phyloP scores from a whole-genome alignment of 2,329 filamentous ascomycete genomes.

The Diaporthe caulivora region DNA sequence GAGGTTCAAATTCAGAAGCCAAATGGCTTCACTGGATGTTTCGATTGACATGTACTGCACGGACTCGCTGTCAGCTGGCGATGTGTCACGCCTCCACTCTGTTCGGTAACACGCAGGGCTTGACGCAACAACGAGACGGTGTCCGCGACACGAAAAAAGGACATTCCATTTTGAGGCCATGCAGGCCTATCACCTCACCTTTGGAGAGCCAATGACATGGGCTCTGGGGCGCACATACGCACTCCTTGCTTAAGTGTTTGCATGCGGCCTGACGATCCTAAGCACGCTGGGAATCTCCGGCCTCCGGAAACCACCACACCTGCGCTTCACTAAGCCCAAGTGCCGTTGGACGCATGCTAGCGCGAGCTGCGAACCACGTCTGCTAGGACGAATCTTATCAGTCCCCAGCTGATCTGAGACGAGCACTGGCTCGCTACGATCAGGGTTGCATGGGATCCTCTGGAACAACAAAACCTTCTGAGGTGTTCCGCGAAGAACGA shows the following conservation, averaged over 20 bases:
- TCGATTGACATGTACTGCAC: slow-evolving; percentile 11
- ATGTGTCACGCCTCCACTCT: not conserved
- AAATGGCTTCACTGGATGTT: not conserved
- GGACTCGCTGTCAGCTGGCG: slow-evolving; percentile 20
- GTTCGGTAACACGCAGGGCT: slow-evolving; percentile 1
- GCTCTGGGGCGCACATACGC: not conserved
- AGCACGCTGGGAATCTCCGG: slow-evolving; percentile 21
- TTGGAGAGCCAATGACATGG: slow-evolving; percentile 31
- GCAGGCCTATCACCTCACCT: slow-evolving; percentile 34
- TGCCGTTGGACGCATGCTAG: slow-evolving; percentile 22
- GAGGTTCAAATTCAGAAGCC: not conserved
- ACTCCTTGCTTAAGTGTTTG: slow-evolving; percentile 33
- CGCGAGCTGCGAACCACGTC: slow-evolving; percentile 30
- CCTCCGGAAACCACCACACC: slow-evolving; percentile 19
- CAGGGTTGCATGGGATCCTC: slow-evolving; percentile 3
- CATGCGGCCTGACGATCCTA: slow-evolving; percentile 30
- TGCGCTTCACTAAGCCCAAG: slow-evolving; percentile 27
- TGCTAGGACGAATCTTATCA: slow-evolving; percentile 25
- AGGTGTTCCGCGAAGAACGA: not conserved
- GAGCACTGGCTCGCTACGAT: not conserved
- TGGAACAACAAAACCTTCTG: not conserved
- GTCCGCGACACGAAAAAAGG: slow-evolving; percentile 25
- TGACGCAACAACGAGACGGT: slow-evolving; percentile 11
- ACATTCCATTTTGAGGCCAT: slow-evolving; percentile 15
- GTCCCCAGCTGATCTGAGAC: slow-evolving; percentile 16